Percentiles rank a stretch among this genome's conserved stretches.
These are phyloP conservation scores for Rubia yunnanensis DNA, from an alignment of 257 asterid genomes.

Conservation along the genomic window DNA sequence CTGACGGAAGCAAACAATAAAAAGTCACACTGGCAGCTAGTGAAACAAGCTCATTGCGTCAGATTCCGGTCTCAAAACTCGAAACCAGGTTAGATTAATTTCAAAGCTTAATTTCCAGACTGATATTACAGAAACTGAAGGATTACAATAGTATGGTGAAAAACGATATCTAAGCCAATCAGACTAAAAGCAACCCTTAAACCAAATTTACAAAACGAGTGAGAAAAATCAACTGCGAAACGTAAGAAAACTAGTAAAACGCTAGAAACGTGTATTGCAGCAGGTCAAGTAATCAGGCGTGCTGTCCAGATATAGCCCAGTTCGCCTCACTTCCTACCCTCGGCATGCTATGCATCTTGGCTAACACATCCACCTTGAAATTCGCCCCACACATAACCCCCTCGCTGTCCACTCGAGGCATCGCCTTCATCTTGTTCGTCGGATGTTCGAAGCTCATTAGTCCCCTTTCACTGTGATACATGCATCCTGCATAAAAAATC, in stretches of 20 bases:
- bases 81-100: too few species aligned
- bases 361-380: slow-evolving; percentile 69
- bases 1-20: too few species aligned
- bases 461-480: slow-evolving; percentile 85
- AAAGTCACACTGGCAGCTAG: too few species aligned
- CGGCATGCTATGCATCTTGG: slow-evolving; percentile 76
- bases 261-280: neutral
- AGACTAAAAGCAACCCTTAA: too few species aligned
- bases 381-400: slow-evolving; percentile 87
- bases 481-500: slow-evolving; percentile 53
- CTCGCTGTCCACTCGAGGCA: slow-evolving; percentile 93
- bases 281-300: slow-evolving; percentile 4
- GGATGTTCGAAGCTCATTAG: slow-evolving; percentile 92
- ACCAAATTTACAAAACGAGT: neutral
- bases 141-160: too few species aligned
- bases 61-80: too few species aligned
- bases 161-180: too few species aligned
- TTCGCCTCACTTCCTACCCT: slow-evolving; percentile 95
- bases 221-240: neutral
- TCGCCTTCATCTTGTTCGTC: slow-evolving; percentile 73
- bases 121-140: too few species aligned
- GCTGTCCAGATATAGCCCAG: slow-evolving; percentile 71
- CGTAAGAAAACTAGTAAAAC: neutral
- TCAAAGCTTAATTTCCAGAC: too few species aligned
- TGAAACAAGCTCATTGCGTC: too few species aligned